A percentile compares a stretch with the other conserved stretches of the same genome.
Conservation (phyloP, 768 basidiomycete genomes). For the Cubamyces lactineus region DNA sequence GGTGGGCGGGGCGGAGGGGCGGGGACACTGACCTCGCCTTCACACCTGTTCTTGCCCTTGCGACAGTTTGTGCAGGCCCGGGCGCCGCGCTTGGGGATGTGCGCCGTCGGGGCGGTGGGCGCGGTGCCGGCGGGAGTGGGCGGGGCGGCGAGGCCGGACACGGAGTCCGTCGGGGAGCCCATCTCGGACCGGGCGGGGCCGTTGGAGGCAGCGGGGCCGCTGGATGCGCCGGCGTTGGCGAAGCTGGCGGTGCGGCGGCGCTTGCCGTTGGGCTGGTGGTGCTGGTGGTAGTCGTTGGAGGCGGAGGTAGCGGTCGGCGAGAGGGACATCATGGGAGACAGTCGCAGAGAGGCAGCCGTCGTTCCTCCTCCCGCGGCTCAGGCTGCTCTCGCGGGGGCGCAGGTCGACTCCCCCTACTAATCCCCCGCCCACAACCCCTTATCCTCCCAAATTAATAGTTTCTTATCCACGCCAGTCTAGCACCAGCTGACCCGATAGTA, state of each 20-base stretch:
- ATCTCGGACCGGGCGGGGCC: conserved; percentile 24
- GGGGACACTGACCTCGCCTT: conserved; percentile 71
- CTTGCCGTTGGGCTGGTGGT: conserved; percentile 31
- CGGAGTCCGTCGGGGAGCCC: conserved; percentile 24
- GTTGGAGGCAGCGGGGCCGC: conserved; percentile 24
- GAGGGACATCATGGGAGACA: conserved; percentile 32
- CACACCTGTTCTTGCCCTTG: conserved; percentile 92
- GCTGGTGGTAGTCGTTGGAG: conserved; percentile 32
- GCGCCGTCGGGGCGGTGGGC: conserved; percentile 74
- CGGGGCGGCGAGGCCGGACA: conserved; percentile 20
- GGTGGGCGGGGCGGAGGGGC: neutral
- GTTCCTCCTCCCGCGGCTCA: neutral
- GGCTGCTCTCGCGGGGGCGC: neutral
- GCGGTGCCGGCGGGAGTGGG: conserved; percentile 34
- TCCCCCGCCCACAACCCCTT: neutral
- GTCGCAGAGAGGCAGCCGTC: conserved; percentile 6
- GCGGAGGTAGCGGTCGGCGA: conserved; percentile 29
- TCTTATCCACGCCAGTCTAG: neutral
- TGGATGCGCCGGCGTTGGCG: conserved; percentile 5
- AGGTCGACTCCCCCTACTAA: neutral
- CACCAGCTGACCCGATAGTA: conserved; percentile 1
- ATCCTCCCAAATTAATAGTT: neutral
- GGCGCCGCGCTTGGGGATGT: conserved; percentile 89
- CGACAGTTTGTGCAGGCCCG: conserved; percentile 87
- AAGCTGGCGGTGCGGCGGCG: conserved; percentile 29